Evolutionary conservation across 2,329 filamentous ascomycete species (phyloP).

Genomic region (Didymosphaeria variabile): DNA sequence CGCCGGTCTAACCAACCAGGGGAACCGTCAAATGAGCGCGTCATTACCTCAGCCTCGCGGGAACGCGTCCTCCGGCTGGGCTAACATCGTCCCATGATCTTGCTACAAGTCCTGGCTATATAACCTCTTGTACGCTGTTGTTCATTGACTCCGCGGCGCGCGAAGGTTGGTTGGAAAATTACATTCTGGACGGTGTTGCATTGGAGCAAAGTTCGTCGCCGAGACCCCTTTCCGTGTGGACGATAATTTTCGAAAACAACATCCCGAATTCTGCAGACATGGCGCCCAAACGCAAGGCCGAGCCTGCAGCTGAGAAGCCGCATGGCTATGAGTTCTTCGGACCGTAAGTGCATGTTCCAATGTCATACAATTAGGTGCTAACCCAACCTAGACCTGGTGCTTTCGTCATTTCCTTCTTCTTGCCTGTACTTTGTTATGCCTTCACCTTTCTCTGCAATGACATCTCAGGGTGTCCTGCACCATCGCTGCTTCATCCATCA

Average conservation of each 20-base stretch:
- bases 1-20: slow-evolving; percentile 7
- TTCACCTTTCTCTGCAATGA: slow-evolving; percentile 92
- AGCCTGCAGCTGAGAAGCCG: slow-evolving; percentile 34
- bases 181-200: not conserved
- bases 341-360: slow-evolving; percentile 41
- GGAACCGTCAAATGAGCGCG: slow-evolving; percentile 27
- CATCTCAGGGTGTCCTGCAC: slow-evolving; percentile 86
- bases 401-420: slow-evolving; percentile 77
- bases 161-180: not conserved
- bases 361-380: slow-evolving; percentile 17
- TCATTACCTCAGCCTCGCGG: slow-evolving; percentile 30
- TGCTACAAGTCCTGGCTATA: slow-evolving; percentile 17
- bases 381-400: slow-evolving; percentile 71
- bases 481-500: slow-evolving; percentile 77
- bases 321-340: slow-evolving; percentile 54
- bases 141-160: not conserved
- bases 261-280: slow-evolving; percentile 25
- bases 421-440: slow-evolving; percentile 80
- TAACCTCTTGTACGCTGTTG: slow-evolving; percentile 14
- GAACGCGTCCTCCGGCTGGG: slow-evolving; percentile 25
- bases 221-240: slow-evolving; percentile 25
- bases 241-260: slow-evolving; percentile 9
- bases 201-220: not conserved
- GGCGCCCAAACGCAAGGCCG: slow-evolving; percentile 37
- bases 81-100: slow-evolving; percentile 30